Evolutionary conservation across 1,284 basidiomycete species (phyloP).

Genomic region (Apiotrichum porosum): DNA sequence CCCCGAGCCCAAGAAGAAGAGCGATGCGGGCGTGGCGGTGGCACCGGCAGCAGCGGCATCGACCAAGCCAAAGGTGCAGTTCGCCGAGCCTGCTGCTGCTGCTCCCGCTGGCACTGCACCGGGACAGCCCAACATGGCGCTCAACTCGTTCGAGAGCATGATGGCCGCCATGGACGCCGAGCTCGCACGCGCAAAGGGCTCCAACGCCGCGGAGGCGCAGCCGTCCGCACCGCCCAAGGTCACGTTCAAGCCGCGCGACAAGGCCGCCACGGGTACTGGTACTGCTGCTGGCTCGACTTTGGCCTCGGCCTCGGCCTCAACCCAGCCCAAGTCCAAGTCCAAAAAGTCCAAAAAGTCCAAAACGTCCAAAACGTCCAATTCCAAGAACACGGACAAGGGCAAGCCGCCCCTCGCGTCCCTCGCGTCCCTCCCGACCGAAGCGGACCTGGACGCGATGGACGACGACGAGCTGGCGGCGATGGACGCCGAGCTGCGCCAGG

Average conservation of each 20-base stretch:
- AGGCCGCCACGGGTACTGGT: not conserved
- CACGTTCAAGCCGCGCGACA: conserved; percentile 4
- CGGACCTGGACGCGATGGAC: conserved; percentile 53
- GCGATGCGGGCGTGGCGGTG: not conserved
- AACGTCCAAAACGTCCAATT: conserved; percentile 6
- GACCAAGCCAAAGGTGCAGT: no score
- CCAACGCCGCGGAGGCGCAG: not conserved
- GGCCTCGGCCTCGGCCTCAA: not conserved
- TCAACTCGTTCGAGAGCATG: conserved; percentile 88
- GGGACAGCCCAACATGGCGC: conserved; percentile 54
- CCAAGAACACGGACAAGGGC: not conserved
- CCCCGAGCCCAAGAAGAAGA: conserved; percentile 5
- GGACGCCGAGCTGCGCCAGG: conserved; percentile 72
- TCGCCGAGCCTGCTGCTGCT: not conserved
- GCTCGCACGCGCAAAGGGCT: conserved; percentile 49
- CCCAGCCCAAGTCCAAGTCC: not conserved
- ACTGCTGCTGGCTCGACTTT: not conserved
- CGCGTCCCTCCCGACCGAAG: conserved; percentile 38
- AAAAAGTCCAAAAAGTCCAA: conserved; percentile 1
- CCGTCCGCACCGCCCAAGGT: not conserved
- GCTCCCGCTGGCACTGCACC: not conserved
- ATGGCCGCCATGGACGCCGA: conserved; percentile 92
- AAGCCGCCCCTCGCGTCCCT: conserved; percentile 2
- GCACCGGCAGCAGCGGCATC: not conserved
- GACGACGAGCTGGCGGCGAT: conserved; percentile 67